A percentile compares a stretch with the other conserved stretches of the same genome.
Conservation (phyloP, 1,284 basidiomycete genomes). For the Wallemia mellicola region DNA sequence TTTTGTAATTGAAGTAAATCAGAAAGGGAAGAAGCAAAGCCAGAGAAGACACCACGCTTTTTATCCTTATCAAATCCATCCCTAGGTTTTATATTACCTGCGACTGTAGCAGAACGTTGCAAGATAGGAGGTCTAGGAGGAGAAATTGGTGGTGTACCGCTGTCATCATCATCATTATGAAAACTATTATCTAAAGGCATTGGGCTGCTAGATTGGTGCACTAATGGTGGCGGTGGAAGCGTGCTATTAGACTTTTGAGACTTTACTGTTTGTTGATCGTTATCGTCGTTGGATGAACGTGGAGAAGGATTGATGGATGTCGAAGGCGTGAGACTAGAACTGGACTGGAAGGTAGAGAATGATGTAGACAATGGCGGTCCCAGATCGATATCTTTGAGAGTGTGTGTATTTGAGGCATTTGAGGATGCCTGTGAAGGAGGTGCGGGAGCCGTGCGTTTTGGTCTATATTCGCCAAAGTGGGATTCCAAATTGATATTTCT, state of each 20-base stretch:
- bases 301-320: neutral
- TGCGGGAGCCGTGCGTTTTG: neutral
- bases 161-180: neutral
- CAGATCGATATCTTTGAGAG: neutral
- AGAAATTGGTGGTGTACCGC: neutral
- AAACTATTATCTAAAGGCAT: neutral
- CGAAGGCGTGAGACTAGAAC: neutral
- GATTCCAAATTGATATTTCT: neutral
- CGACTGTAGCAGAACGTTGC: neutral
- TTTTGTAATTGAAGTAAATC: constrained; percentile 52
- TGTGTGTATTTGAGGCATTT: neutral
- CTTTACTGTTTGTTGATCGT: neutral
- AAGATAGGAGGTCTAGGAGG: neutral
- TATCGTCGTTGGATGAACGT: neutral
- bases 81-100: neutral
- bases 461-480: neutral
- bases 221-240: neutral
- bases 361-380: neutral
- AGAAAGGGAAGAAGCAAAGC: constrained; percentile 6
- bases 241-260: neutral
- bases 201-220: neutral
- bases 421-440: neutral
- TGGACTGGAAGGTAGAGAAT: neutral
- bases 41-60: neutral
- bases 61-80: neutral